Evolutionary conservation across 352 stramenopile species (phyloP), one percentile per base, ranked within the genome.

Genomic region (Phytophthora vignae): DNA sequence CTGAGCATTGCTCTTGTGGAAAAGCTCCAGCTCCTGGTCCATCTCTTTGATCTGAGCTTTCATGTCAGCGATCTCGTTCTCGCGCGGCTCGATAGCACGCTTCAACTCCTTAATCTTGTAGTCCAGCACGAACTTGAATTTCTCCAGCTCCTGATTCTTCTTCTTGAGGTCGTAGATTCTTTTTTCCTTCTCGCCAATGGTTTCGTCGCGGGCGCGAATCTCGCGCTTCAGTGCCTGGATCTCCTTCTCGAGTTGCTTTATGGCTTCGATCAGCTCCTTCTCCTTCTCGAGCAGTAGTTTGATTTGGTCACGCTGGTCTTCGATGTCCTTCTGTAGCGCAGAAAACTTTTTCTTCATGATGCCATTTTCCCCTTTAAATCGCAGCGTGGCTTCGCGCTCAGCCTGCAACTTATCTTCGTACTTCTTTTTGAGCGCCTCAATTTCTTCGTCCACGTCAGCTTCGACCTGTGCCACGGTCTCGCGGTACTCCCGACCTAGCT

Each of bases 21-120:
- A 98, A 49, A 98, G 92, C 74, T 98, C 92, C 15, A 98, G 79
- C 74, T 98, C 95, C 29, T 93, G 77, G 77, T 98, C 95, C 95
- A 98, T 98, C 62, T 98, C 94, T 76, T 98, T 95, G 64, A 98
- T 98, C 75, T 98, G 92, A 69, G 90, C 78, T 60, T 94, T 94
- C 94, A 98, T 98, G 64, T 97, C 92, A 38, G 81, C 78, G 64
- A 98, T 98, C 70, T 99, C 95, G 64, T 97, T 97, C 72, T 99
- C 93, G 36, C 95, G 90, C 27, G 95, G 95, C 76, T 97, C 94
- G 61, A 98, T 98, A 67, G 98, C 94, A 17, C 90, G 84, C 73
- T 98, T 98, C 29, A 98, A 81, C 73, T 98, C 95, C 69, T 98
- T 98, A 73, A 98, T 98, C 77, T 98, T 98, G 83, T 98, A 98